Conservation (phyloP, 441 rosid genomes). For the Populus tomentosa region DNA sequence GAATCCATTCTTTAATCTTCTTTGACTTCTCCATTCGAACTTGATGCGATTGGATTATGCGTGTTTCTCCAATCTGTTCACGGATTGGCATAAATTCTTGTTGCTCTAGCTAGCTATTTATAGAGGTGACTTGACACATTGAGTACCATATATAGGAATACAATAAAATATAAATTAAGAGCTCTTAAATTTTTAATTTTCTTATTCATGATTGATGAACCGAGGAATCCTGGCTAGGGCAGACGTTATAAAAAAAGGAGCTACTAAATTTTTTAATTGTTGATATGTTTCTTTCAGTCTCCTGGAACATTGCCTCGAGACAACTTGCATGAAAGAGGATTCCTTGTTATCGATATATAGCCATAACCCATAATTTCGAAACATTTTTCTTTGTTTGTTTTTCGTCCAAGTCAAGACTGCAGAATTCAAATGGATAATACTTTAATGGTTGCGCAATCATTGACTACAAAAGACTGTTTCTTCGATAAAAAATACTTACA, state of each 20-base stretch:
- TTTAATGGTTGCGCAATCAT: slow-evolving; percentile 13
- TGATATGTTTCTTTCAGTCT: not conserved
- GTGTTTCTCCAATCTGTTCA: not conserved
- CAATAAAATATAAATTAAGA: too few species aligned
- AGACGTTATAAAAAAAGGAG: not conserved
- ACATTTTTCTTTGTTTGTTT: not conserved
- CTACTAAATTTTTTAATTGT: not conserved
- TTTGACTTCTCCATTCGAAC: not conserved
- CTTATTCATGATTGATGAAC: not conserved
- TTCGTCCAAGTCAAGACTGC: slow-evolving; percentile 10
- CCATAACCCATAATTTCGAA: not conserved
- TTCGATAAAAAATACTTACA: not conserved
- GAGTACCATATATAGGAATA: too few species aligned
- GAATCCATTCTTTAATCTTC: not conserved
- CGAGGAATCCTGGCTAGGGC: not conserved
- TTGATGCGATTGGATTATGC: not conserved
- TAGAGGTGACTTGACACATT: not conserved
- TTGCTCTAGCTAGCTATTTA: not conserved
- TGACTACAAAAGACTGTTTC: slow-evolving; percentile 12
- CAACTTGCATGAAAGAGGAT: slow-evolving; percentile 4
- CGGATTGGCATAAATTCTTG: not conserved
- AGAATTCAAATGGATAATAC: slow-evolving; percentile 19
- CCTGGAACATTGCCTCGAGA: not conserved
- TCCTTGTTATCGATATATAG: not conserved
- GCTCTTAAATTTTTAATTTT: too few species aligned